Evolutionary conservation across 164 flowering plant species (phyloP), one percentile per base, ranked within the genome.

Genomic region (Euptelea pleiosperma): DNA sequence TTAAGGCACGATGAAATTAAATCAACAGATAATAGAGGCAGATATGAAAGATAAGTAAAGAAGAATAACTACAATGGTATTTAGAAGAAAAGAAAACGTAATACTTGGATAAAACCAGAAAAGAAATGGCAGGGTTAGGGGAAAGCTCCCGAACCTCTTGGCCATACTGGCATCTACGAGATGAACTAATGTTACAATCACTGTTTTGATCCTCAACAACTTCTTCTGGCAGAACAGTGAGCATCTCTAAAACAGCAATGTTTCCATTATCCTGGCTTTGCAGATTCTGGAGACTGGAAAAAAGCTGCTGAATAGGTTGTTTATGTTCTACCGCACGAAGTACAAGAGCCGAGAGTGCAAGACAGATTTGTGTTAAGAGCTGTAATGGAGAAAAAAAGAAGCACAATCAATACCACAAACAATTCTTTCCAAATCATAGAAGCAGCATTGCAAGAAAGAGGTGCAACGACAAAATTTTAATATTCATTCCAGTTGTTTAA

Each of bases 351-450:
- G 93, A 80, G 36, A 92, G 83, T 12, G 95, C 95, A 64, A 92
- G 91, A 77, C 98, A 89, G 53, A 92, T 81, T 78, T 92, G 98
- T 8, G 95, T 92, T 60, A 92, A 78, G 69, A 92, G 95, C 98
- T 91, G 93, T 45, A 36, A 57, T 28, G 43, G 58, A 42, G 19
- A 41, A 30, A 14, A 62, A 59, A 56, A 22, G 31, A n/a, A 22
- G 8, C 39, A 8, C 33, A 25, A 22, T 44, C 41, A 54, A 44
- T 41, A 47, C 24, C 9, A 19, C 11, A 11, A 24, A 29, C 22
- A 43, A 4, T 4, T 28, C 16, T 33, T 46, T 18, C 21, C 22
- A 47, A 5, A 30, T 42, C 8, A 40, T 35, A 47, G 58, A 45
- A 46, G 30, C 40, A 44, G 11, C 21, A 39, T 4, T 22, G 3